Evolutionary conservation across 495 filamentous ascomycete genomes (phyloP), one percentile per base, ranked within the genome.

Genomic region (Pyrenopolyporus hunteri): DNA sequence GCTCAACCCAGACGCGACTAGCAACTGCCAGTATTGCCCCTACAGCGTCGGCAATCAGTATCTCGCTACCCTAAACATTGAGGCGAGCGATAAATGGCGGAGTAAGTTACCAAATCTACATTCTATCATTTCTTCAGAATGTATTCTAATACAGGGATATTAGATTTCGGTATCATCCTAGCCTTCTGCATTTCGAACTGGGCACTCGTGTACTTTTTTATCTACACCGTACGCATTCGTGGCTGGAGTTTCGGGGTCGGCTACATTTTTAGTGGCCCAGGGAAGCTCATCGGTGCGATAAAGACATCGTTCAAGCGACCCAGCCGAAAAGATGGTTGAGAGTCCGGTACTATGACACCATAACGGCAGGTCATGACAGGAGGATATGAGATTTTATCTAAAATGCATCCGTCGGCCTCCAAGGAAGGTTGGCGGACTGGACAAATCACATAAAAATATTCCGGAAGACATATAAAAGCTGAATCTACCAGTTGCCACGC

Each of bases 201-300:
- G 86, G 68, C 76, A 32, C 78, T 93, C 39, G 87, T 95, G 0
- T 93, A 92, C 72, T 93, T 95, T 77, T 91, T 95, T 58, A 83
- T 93, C 48, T 94, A 89, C 70, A 88, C 87, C 1, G 79, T 91
- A 3, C 78, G 89, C 13, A 83, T 94, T 40, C 81, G 82, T 57
- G 82, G 87, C 5, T 91, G 87, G 89, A 82, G 75, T 7, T 92
- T 92, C 64, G 90, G 90, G 0, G 74, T 91, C 33, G 83, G 85
- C 0, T 77, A 75, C 50, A 11, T 89, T 6, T 87, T 85, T 65
- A 73, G 80, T 1, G 61, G 64, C 1, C 31, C 80, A 19, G 85
- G 82, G 1, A 77, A 79, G 75, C 31, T 79, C 8, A 67, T 80
- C 51, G 68, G 73, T 40, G 51, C 51, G 11, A 36, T 84, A 7